phyloP scores from a whole-genome alignment of 208 protist species.

The Borovskyia barvae region DNA sequence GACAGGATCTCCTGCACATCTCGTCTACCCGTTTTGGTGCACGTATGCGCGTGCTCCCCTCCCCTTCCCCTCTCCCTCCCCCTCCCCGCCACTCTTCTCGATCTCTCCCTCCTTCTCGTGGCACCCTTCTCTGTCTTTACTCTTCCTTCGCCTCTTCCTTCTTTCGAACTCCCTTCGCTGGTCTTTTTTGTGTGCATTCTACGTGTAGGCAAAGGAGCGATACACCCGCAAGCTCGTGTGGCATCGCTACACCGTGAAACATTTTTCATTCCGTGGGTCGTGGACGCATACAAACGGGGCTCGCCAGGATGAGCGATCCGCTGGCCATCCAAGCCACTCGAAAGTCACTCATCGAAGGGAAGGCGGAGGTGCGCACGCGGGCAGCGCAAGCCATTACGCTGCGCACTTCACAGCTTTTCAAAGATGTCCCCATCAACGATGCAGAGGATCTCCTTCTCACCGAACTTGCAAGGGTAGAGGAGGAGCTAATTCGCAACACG shows the following conservation, averaged over 20 bases:
- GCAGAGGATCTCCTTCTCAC: slow-evolving; percentile 30
- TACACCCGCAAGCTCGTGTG: background rate
- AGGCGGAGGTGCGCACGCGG: slow-evolving; percentile 43
- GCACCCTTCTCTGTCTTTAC: background rate
- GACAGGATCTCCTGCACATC: too few relatives aligned
- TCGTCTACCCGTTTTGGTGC: too few relatives aligned
- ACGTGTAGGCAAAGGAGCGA: background rate
- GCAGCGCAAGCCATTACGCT: slow-evolving; percentile 34
- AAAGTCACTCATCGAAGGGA: slow-evolving; percentile 55
- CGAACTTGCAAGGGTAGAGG: slow-evolving; percentile 34
- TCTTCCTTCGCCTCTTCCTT: too few relatives aligned
- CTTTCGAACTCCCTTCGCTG: too few relatives aligned
- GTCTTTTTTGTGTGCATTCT: slow-evolving; percentile 8
- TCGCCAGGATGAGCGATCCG: slow-evolving; percentile 30
- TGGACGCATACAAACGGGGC: too few relatives aligned
- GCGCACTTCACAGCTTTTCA: slow-evolving; percentile 45
- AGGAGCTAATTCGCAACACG: slow-evolving; percentile 37
- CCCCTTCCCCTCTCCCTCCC: background rate
- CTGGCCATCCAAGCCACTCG: slow-evolving; percentile 38
- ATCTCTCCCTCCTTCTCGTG: background rate
- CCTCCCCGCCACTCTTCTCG: background rate
- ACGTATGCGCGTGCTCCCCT: background rate
- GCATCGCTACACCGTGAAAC: background rate
- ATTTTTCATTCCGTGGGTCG: slow-evolving; percentile 7
- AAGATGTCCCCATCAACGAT: slow-evolving; percentile 36